A percentile compares a stretch with the other conserved stretches of the same genome.
Evolutionary conservation across 306 rosid genomes (phyloP).

Genomic region (Hippophae rhamnoides): DNA sequence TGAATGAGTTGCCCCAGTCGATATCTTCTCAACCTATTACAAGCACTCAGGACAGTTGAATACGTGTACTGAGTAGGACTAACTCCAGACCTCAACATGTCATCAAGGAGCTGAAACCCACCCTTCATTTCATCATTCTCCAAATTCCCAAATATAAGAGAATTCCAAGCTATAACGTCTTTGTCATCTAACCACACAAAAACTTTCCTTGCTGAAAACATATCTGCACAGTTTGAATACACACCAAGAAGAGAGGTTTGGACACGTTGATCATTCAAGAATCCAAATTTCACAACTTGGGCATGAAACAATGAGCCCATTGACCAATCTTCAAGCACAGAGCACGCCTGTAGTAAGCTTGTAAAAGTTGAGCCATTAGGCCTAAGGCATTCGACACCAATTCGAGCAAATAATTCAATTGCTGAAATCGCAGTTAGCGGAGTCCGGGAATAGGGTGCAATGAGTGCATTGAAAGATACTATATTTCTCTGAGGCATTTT

Average conservation of each 20-base stretch:
- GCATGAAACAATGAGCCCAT: conserved; percentile 56
- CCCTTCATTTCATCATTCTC: conserved; percentile 32
- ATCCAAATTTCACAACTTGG: conserved; percentile 55
- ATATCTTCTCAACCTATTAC: conserved; percentile 40
- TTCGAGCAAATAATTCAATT: conserved; percentile 27
- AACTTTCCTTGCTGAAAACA: conserved; percentile 45
- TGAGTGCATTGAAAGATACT: conserved; percentile 67
- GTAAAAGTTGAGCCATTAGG: conserved; percentile 60
- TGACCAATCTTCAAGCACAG: conserved; percentile 38
- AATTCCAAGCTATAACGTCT: conserved; percentile 72
- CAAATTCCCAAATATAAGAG: conserved; percentile 55
- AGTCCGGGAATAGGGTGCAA: conserved; percentile 52
- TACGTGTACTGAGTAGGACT: conserved; percentile 53
- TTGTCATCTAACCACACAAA: conserved; percentile 39
- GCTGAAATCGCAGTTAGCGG: conserved; percentile 30
- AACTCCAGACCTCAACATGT: conserved; percentile 43
- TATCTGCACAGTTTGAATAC: conserved; percentile 58
- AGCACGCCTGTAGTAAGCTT: conserved; percentile 60
- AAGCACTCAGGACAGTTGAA: conserved; percentile 54
- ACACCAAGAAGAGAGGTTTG: conserved; percentile 66
- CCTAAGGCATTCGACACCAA: conserved; percentile 33
- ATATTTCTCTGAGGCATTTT: conserved; percentile 62
- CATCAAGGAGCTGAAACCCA: conserved; percentile 34
- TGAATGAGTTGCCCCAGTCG: conserved; percentile 46
- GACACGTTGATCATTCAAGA: conserved; percentile 42